Evolutionary conservation across 2,329 filamentous ascomycete genomes (phyloP), one percentile per base, ranked within the genome.

Genomic region (Fusarium chlamydosporum): DNA sequence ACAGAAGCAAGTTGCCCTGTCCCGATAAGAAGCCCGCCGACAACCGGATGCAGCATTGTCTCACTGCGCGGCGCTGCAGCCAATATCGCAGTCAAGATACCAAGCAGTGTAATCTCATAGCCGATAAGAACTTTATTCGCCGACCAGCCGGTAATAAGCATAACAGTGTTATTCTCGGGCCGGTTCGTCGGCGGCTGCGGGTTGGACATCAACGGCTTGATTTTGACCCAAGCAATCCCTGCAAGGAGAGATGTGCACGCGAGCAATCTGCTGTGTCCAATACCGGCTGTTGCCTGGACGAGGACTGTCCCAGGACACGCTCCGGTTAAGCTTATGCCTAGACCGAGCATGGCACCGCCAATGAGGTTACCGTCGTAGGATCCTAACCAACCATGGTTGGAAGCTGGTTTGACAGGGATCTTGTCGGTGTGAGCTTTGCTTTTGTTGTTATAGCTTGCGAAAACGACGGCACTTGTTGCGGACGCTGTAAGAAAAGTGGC

Each of bases 261-360:
- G 16, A 63, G 58, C 20, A 48, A 16, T 12, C 60, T 27, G 42
- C 58, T 63, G 35, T 53, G 31, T 4, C 60, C 60, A 40, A 46
- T 23, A 7, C 60, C 52, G 3, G 60, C 52, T 3, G 40, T 51
- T 16, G 60, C 61, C 10, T 64, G 61, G 12, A 64, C 61, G 6
- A 64, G 52, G 16, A 64, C 61, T 6, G 61, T 64, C 13, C 61
- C 61, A 16, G 60, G 61, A 29, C 61, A 64, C 16, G 61, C 61
- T 8, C 61, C 61, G 13, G 61, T 65, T 51, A 64, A 64, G 45
- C 60, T 64, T 58, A 64, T 64, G 29, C 61, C 61, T 37, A 64
- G 43, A 41, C 61, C 61, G 9, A 64, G 31, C 53, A 64, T 65
- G 7, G 61, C 35, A 9, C 61, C 61, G 8, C 61, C 61, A 16